Base-by-base conservation (phyloP, 23 red algal genomes). In the Gracilaria gracilis region DNA sequence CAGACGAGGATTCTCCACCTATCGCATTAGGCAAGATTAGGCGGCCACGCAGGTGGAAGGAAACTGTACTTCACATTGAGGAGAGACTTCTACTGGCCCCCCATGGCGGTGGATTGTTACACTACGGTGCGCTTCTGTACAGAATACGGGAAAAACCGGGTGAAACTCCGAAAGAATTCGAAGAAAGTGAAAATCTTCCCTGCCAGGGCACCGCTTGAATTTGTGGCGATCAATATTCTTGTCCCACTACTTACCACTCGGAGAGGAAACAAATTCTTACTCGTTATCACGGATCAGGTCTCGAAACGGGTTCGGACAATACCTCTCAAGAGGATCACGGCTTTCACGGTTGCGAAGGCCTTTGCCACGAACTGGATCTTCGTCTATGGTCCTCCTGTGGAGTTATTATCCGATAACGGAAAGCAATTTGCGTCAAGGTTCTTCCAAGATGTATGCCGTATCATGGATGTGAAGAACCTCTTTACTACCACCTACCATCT, bases 261-360 rank as follows among this genome's bases (percentile, higher is more conserved):
- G 58, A 64, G 58, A 64, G 58, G 58, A n/a, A 9, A 64, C 15
- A 29, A 64, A 15, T n/a, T 64, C 58, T 17, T 27, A 9, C 58
- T 64, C 27, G 58, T 64, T 64, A 64, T 29, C 58, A 64, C 58
- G 42, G 42, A 46, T 46, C 42, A 11, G 42, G 4, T 46, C 42
- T 46, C 42, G 42, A 46, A 46, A 46, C 42, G 4, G 42, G 42
- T 46, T 46, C 42, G 42, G 42, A 46, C 42, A 46, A 11, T 46
- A 46, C 42, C 58, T 64, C 58, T 64, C 58, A n/a, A 64, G 58
- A 64, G 21, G 58, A 64, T 64, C 21, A 64, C 23, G 4, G 58
- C 58, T 3, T 29, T 27, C 58, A 64, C 58, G 6, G 21, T 64
- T 5, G 58, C 16, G 4, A 4, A 64, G 23, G 58, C 58, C 4